Evolutionary conservation across 2,329 filamentous ascomycete genomes (phyloP), one percentile per base, ranked within the genome.

Genomic region (Aspergillus thermomutatus): DNA sequence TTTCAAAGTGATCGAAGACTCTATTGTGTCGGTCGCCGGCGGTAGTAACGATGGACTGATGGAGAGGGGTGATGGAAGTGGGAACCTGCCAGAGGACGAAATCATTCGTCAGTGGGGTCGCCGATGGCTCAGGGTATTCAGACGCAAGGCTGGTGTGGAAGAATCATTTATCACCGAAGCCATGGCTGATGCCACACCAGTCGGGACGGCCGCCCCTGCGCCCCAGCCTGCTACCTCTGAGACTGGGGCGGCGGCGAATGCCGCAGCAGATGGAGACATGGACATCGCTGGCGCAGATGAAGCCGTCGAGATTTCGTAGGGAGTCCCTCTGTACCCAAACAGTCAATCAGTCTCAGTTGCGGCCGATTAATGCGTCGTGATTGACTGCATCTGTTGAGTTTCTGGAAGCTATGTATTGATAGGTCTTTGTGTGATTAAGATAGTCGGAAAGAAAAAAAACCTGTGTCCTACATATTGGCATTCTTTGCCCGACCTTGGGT

Each of bases 71-170:
- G 85, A 88, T 58, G 85, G 81, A 14, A 80, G 76, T 54, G 74
- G 55, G 62, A 75, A 59, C 70, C 75, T 66, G 28, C 82, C 82
- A 37, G 80, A 84, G 31, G 84, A 88, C 63, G 82, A 82, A 58
- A 79, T 92, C 62, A 83, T 96, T 56, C 83, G 83, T 60, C 82
- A 84, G 51, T 97, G 94, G 94, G 92, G 89, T 0, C 83, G 85
- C 69, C 84, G 92, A 49, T 99, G 94, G 94, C 78, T 91, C 60
- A 83, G 91, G 31, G 91, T 94, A 1, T 97, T 96, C 73, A 80
- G 87, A 66, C 82, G 94, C 46, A 89, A 91, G 75, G 84, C 85
- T 14, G 90, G 90, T 2, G 90, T 97, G 14, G 92, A 97, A 77
- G 92, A 97, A 75, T 83, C 89, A 0, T 82, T 85, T 58, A 82